Evolutionary conservation across 2,329 filamentous ascomycete genomes (phyloP), one percentile per base, ranked within the genome.

Genomic region (Raffaelea albimanens): DNA sequence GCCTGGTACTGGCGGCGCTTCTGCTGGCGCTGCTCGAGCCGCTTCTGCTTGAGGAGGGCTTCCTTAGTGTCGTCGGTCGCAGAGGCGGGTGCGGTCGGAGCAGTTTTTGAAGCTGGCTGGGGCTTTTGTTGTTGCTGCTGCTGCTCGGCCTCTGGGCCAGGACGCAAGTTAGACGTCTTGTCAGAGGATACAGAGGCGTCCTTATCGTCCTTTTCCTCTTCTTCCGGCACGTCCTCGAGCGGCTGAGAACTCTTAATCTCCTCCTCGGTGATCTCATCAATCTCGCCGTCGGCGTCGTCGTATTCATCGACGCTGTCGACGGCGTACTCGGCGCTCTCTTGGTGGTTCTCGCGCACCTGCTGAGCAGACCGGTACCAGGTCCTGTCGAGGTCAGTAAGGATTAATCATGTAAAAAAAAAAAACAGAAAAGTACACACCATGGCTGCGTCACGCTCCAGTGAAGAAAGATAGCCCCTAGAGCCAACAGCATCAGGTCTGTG

Each of bases 391-490:
- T 16, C 4, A 20, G 38, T 41, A 9, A 38, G 36, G 18, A 7
- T 29, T 29, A 7, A 7, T 29, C 25, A 4, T 19, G 5, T 41
- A 40, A 11, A 21, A 13, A 13, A 2, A 14, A 22, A 31, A 20
- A 52, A 7, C 25, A 29, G 31, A 22, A 5, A 45, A 18, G 45
- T 40, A 56, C 76, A 61, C 69, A 90, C 90, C 91, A 97, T 56
- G 91, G 91, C 55, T 93, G 72, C 48, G 87, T 83, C 40, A 96
- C 84, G 43, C 87, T 90, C 87, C 89, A 96, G 61, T 95, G 90
- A 52, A 97, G 70, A 58, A 96, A 94, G 40, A 96, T 76, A 4
- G 84, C 87, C 2, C 87, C 86, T 52, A 97, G 65, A 3, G 77
- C 80, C 29, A 97, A 67, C 31, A 97, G 71, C 57, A 93, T 83